These are phyloP conservation scores for Phaeosphaeria sp. DNA, from an alignment of 2,329 filamentous ascomycete genomes.

Conservation along the genomic window DNA sequence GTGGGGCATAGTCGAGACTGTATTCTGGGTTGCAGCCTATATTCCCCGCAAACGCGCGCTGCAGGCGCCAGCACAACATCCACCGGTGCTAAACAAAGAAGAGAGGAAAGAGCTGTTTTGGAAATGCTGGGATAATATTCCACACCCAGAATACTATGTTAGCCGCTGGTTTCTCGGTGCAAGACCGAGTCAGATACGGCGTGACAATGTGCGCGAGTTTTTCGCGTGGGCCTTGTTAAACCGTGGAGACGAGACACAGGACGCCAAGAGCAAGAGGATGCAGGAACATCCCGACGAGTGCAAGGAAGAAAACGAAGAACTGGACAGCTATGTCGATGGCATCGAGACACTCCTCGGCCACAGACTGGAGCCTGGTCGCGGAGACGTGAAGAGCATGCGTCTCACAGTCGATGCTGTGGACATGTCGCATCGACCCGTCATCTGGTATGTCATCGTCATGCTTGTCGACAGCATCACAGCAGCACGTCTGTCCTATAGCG, in stretches of 20 bases:
- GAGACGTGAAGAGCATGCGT: slow-evolving; percentile 64
- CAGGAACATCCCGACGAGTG: slow-evolving; percentile 25
- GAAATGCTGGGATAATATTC: slow-evolving; percentile 62
- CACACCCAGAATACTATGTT: slow-evolving; percentile 64
- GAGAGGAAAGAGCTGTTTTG: slow-evolving; percentile 64
- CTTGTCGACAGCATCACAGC: slow-evolving; percentile 59
- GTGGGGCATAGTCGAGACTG: slow-evolving; percentile 59
- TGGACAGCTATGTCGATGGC: slow-evolving; percentile 62
- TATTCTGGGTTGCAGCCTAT: slow-evolving; percentile 63
- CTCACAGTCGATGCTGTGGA: slow-evolving; percentile 70
- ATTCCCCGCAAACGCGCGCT: slow-evolving; percentile 60
- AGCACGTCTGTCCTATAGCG: slow-evolving; percentile 53
- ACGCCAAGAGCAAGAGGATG: slow-evolving; percentile 16
- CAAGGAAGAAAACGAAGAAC: slow-evolving; percentile 53
- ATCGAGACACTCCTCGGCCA: slow-evolving; percentile 62
- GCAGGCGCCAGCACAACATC: slow-evolving; percentile 61
- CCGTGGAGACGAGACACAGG: slow-evolving; percentile 48
- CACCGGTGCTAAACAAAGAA: slow-evolving; percentile 52
- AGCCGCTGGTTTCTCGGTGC: slow-evolving; percentile 72
- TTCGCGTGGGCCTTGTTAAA: slow-evolving; percentile 73
- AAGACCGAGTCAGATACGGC: slow-evolving; percentile 61
- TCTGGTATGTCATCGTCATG: slow-evolving; percentile 67
- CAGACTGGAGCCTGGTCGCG: slow-evolving; percentile 61
- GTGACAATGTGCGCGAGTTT: slow-evolving; percentile 74
- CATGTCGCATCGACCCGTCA: slow-evolving; percentile 66